Evolutionary conservation across 768 basidiomycete species (phyloP).

Genomic region (Mycena floridula): DNA sequence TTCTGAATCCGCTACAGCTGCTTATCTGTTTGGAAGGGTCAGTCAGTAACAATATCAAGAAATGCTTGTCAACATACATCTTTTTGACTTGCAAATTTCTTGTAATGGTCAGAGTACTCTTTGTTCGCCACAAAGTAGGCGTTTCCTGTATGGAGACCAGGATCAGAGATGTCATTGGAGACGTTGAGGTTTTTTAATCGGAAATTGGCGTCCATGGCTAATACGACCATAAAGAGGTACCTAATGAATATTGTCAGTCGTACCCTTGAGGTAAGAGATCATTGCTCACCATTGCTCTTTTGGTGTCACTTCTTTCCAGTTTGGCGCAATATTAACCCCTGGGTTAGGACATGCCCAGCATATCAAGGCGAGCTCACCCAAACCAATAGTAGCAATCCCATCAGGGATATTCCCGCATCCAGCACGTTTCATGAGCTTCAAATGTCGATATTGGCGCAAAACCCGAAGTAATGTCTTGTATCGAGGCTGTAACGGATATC

Average conservation of each 20-base stretch:
- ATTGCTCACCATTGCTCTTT: conserved; percentile 4
- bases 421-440: not conserved
- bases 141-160: conserved; percentile 3
- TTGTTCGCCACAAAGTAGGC: conserved; percentile 9
- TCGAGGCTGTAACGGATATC: not conserved
- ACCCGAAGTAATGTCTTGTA: conserved; percentile 1
- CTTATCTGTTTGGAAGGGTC: conserved; percentile 2
- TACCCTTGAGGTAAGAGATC: not conserved
- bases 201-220: conserved; percentile 3
- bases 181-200: conserved; percentile 8
- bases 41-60: not conserved
- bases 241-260: not conserved
- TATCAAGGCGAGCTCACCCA: conserved; percentile 6
- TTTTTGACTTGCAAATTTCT: not conserved
- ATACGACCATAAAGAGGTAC: conserved; percentile 1
- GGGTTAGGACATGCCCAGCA: conserved; percentile 13
- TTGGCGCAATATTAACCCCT: conserved; percentile 7
- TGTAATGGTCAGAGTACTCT: not conserved
- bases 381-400: not conserved
- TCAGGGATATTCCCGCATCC: not conserved
- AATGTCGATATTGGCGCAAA: conserved; percentile 1
- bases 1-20: conserved; percentile 4
- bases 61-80: not conserved
- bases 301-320: conserved; percentile 4
- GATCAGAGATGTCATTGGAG: conserved; percentile 1